Evolutionary conservation across 2,329 filamentous ascomycete genomes (phyloP).

Genomic region (Calonectria pauciramosa): DNA sequence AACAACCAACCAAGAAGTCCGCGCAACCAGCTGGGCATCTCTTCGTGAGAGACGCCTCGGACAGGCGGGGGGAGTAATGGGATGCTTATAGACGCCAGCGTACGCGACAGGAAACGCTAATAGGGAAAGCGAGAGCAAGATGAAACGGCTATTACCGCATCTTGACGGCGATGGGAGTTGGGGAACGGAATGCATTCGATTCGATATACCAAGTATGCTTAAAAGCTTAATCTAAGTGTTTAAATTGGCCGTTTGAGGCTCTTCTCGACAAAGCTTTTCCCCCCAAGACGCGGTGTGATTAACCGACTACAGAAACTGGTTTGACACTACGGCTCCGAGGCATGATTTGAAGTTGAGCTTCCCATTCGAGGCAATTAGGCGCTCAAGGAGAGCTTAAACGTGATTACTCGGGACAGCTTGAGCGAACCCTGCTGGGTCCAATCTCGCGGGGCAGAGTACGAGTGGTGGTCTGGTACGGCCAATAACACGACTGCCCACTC

Average conservation of each 20-base stretch:
- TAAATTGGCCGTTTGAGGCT: not conserved
- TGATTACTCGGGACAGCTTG: not conserved
- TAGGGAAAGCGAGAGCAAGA: not conserved
- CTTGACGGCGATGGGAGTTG: not conserved
- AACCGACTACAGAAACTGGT: not conserved
- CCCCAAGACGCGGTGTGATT: not conserved
- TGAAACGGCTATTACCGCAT: not conserved
- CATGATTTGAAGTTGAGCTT: not conserved
- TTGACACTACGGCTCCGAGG: not conserved
- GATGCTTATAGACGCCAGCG: not conserved
- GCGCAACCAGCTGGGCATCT: not conserved
- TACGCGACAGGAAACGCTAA: not conserved
- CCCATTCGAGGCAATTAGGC: conserved; percentile 1
- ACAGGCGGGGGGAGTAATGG: too few species aligned
- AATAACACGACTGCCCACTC: not conserved
- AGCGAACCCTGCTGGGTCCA: not conserved
- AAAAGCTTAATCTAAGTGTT: conserved; percentile 15
- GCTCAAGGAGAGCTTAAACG: not conserved
- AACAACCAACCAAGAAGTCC: conserved; percentile 14
- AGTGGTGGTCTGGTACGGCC: not conserved
- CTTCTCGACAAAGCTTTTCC: not conserved
- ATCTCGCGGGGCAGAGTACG: not conserved
- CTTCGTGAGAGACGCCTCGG: not conserved
- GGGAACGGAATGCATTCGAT: not conserved
- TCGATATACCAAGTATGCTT: conserved; percentile 14